phyloP scores from a whole-genome alignment of 768 basidiomycete species.

The Suillus luteus region DNA sequence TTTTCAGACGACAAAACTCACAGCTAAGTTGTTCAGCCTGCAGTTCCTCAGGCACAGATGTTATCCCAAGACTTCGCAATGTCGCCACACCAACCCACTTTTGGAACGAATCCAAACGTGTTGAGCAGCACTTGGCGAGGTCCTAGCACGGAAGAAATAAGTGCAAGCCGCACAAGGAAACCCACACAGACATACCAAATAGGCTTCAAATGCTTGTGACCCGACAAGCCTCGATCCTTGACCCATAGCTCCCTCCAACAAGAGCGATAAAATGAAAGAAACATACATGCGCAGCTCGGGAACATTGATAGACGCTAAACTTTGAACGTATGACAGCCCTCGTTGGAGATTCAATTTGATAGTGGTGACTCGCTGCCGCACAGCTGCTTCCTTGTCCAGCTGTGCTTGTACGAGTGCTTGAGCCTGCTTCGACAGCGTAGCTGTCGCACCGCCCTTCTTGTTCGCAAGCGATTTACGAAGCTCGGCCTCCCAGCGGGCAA shows the following conservation, averaged over 20 bases:
- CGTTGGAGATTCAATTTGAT: constrained; percentile 60
- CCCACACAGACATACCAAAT: constrained; percentile 58
- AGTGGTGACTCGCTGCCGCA: constrained; percentile 58
- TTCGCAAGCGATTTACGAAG: constrained; percentile 80
- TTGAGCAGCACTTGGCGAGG: constrained; percentile 70
- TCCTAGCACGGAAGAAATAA: constrained; percentile 41
- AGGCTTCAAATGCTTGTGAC: constrained; percentile 66
- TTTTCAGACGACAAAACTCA: background rate
- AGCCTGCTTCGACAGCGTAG: constrained; percentile 78
- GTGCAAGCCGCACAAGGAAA: constrained; percentile 1
- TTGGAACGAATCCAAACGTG: constrained; percentile 66
- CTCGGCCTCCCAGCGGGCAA: constrained; percentile 95
- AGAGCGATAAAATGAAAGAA: constrained; percentile 53
- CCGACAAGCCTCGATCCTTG: constrained; percentile 66
- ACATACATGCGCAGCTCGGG: constrained; percentile 61
- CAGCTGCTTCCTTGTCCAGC: constrained; percentile 72
- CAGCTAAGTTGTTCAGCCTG: constrained; percentile 66
- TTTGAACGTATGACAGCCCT: constrained; percentile 69
- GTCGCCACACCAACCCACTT: constrained; percentile 84
- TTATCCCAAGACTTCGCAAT: constrained; percentile 67
- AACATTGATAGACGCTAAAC: constrained; percentile 54
- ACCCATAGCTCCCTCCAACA: constrained; percentile 68
- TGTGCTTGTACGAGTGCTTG: constrained; percentile 83
- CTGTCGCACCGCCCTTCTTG: constrained; percentile 64
- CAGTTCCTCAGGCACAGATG: constrained; percentile 70